These are phyloP conservation scores for Lachancea thermotolerans DNA, from an alignment of 805 yeast species.

Conservation along the genomic window DNA sequence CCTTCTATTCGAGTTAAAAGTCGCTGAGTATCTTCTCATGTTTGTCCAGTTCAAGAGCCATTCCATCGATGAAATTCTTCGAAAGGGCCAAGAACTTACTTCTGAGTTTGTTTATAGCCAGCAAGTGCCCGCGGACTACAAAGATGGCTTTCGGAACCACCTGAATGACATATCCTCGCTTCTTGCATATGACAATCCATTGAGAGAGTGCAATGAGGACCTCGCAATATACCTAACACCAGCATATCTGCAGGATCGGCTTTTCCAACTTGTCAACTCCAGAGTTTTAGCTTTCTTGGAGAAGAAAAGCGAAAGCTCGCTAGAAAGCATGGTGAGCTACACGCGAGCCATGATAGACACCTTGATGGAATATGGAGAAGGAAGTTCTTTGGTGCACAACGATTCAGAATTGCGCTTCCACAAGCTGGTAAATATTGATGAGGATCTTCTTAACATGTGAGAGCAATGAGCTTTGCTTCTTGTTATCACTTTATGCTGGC, in stretches of 20 bases:
- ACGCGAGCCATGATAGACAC: slow-evolving; percentile 34
- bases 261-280: slow-evolving; percentile 30
- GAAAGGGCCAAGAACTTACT: slow-evolving; percentile 22
- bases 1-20: slow-evolving; percentile 24
- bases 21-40: slow-evolving; percentile 21
- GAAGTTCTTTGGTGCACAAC: slow-evolving; percentile 24
- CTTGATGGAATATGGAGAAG: slow-evolving; percentile 27
- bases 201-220: slow-evolving; percentile 31
- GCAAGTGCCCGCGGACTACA: slow-evolving; percentile 14
- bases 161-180: slow-evolving; percentile 44
- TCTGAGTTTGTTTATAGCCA: slow-evolving; percentile 19
- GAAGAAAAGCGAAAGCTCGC: slow-evolving; percentile 37
- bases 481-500: too few species aligned
- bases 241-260: slow-evolving; percentile 26
- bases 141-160: slow-evolving; percentile 32
- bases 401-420: slow-evolving; percentile 22
- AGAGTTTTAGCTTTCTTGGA: slow-evolving; percentile 39
- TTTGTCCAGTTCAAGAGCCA: slow-evolving; percentile 11
- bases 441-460: slow-evolving; percentile 37
- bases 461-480: too few species aligned
- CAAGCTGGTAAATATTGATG: slow-evolving; percentile 38
- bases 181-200: slow-evolving; percentile 48
- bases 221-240: slow-evolving; percentile 19
- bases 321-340: slow-evolving; percentile 40
- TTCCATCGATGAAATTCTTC: slow-evolving; percentile 15